Base-by-base conservation (phyloP, 345 rosid species). In the Camelina hispida region DNA sequence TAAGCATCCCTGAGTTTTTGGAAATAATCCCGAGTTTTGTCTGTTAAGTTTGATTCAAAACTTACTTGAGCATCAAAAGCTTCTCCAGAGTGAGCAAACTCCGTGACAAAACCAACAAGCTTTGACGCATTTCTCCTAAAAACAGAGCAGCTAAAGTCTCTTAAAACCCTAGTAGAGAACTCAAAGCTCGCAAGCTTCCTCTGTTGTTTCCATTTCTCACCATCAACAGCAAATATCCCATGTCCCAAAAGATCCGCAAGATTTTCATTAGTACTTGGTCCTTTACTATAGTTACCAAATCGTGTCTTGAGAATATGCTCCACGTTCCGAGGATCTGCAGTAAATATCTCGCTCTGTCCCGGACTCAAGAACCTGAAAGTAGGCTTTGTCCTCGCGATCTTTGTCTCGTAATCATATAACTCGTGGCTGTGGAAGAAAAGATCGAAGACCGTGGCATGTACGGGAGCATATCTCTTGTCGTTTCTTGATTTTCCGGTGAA, bases 141-240 rank as follows among this genome's bases (percentile, higher is more conserved):
- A 32, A 88, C 92, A 11, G 69, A 63, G 61, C 88, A 85, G 74
- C 91, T 88, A 61, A 83, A 89, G 9, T 86, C 91, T 62, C 91
- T 77, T 6, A 92, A 83, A 48, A 87, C 88, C 42, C 91, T 82
- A 0, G 92, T 78, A 0, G 91, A 88, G 72, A 92, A 92, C 83
- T 92, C 91, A 22, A 71, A 80, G 80, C 92, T 90, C 1, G 88
- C 85, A 0, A 86, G 82, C 87, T 90, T 92, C 71, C 97, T 82
- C 76, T 92, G 94, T 30, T 87, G 88, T 78, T 69, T 75, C 97
- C 96, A 92, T 71, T 82, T 88, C 2, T 88, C 90, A n/a, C 96
- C 96, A 67, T 92, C 90, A 34, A 77, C 94, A 9, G 71, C 77
- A 13, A 88, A 88, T 1, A 92, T 88, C 25, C 97, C 97, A 14